phyloP scores from a whole-genome alignment of 2,329 filamentous ascomycete genomes.

The Claviceps lovelessii region DNA sequence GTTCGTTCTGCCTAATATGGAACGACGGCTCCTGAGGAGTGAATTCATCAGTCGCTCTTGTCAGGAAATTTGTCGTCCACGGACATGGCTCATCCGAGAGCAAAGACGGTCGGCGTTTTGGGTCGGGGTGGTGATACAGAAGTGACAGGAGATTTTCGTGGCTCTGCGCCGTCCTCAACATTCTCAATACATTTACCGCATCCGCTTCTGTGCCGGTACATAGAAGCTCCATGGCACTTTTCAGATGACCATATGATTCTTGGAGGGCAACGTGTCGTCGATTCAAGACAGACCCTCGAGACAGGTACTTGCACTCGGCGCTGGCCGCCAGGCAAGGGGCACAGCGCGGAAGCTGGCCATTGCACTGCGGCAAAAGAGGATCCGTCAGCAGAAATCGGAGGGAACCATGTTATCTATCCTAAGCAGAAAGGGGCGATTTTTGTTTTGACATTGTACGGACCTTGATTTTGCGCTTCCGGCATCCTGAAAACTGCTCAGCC shows the following conservation, averaged over 20 bases:
- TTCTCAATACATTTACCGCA: not conserved
- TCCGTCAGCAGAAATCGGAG: too few relatives aligned
- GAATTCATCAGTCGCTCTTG: not conserved
- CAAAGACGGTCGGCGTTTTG: not conserved
- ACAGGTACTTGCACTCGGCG: not conserved
- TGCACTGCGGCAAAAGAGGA: conserved; percentile 1
- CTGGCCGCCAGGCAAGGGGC: not conserved
- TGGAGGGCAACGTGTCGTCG: not conserved
- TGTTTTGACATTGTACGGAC: too few relatives aligned
- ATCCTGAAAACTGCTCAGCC: conserved; percentile 1
- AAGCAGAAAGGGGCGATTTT: too few relatives aligned
- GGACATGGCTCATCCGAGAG: not conserved
- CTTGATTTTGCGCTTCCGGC: conserved; percentile 4
- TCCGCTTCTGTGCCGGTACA: not conserved
- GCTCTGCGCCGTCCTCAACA: not conserved
- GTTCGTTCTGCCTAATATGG: not conserved
- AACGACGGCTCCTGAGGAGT: not conserved
- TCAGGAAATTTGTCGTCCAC: not conserved
- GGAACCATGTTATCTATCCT: too few relatives aligned
- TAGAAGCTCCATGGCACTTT: not conserved
- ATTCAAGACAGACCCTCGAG: not conserved
- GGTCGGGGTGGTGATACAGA: not conserved
- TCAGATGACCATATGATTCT: not conserved
- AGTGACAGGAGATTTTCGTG: not conserved
- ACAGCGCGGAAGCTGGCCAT: conserved; percentile 4